Percentiles rank a stretch among this genome's conserved stretches.
phyloP scores from a whole-genome alignment of 257 asterid genomes.

The Forsythia suspensa region DNA sequence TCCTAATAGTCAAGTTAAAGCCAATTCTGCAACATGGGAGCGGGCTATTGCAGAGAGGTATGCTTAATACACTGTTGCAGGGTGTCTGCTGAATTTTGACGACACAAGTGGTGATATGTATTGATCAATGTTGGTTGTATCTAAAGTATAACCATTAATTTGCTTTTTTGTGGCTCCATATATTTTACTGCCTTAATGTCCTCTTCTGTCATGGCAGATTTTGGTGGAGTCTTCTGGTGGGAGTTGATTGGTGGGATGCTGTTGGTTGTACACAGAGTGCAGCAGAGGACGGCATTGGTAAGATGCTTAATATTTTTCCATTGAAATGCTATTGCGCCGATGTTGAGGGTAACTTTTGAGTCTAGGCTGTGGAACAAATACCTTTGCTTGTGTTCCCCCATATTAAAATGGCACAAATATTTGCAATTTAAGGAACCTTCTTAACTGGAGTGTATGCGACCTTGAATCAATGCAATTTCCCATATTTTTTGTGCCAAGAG shows the following conservation, averaged over 20 bases:
- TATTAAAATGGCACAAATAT: conserved; percentile 5
- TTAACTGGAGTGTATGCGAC: neutral
- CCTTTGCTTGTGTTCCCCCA: neutral
- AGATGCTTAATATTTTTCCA: conserved; percentile 19
- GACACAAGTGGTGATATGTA: neutral
- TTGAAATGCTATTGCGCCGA: conserved; percentile 11
- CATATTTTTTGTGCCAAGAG: neutral
- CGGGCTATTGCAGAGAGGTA: conserved; percentile 99
- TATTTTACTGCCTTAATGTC: conserved; percentile 17
- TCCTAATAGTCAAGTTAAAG: conserved; percentile 70
- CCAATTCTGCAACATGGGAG: conserved; percentile 89
- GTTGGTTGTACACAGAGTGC: conserved; percentile 99
- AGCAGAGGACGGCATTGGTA: conserved; percentile 98
- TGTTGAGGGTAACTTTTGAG: conserved; percentile 1
- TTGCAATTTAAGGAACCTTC: conserved; percentile 11
- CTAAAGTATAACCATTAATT: neutral
- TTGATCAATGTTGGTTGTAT: conserved; percentile 4
- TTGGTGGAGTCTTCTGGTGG: conserved; percentile 99
- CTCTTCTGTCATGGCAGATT: conserved; percentile 52
- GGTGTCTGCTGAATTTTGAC: conserved; percentile 20
- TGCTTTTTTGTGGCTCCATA: conserved; percentile 13
- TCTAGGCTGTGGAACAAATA: conserved; percentile 1
- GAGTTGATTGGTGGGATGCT: conserved; percentile 99
- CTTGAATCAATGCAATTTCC: neutral
- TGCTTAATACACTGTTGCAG: conserved; percentile 14